These are phyloP conservation scores for Talaromyces piceae DNA, from an alignment of 2,329 filamentous ascomycete species.

Conservation along the genomic window DNA sequence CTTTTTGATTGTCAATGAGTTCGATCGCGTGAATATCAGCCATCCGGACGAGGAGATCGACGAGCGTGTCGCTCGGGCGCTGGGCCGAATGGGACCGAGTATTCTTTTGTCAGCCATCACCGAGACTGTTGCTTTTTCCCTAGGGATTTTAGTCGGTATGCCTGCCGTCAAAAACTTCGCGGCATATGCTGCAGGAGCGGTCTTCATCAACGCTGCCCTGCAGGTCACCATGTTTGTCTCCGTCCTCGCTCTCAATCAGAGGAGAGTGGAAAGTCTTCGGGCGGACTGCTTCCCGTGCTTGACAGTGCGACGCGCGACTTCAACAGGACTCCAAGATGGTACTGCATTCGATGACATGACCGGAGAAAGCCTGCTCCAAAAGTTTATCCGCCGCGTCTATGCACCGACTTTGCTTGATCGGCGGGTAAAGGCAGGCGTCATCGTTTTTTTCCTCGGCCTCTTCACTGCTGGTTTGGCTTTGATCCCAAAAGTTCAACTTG, in stretches of 20 bases:
- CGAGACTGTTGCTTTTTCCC: constrained; percentile 85
- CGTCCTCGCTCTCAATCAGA: constrained; percentile 83
- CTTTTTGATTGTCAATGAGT: constrained; percentile 96
- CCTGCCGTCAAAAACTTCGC: constrained; percentile 97
- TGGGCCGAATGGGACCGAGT: constrained; percentile 95
- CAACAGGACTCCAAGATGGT: constrained; percentile 56
- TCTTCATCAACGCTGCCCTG: constrained; percentile 92
- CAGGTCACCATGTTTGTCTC: constrained; percentile 97
- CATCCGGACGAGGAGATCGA: constrained; percentile 85
- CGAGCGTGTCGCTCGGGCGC: constrained; percentile 72
- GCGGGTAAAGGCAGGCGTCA: constrained; percentile 67
- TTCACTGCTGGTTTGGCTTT: constrained; percentile 81
- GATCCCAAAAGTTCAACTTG: constrained; percentile 75
- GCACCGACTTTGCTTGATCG: constrained; percentile 73
- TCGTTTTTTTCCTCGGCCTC: constrained; percentile 76
- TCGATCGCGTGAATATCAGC: constrained; percentile 87
- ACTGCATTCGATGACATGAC: constrained; percentile 62
- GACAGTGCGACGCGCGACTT: constrained; percentile 67
- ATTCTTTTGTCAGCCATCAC: constrained; percentile 93
- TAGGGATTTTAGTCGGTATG: constrained; percentile 94
- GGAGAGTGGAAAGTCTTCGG: constrained; percentile 76
- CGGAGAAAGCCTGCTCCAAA: constrained; percentile 75
- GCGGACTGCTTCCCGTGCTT: constrained; percentile 91
- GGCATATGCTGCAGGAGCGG: constrained; percentile 88
- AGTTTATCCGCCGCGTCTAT: constrained; percentile 84